Conservation (phyloP, 495 filamentous ascomycete genomes). For the Peziza echinospora region DNA sequence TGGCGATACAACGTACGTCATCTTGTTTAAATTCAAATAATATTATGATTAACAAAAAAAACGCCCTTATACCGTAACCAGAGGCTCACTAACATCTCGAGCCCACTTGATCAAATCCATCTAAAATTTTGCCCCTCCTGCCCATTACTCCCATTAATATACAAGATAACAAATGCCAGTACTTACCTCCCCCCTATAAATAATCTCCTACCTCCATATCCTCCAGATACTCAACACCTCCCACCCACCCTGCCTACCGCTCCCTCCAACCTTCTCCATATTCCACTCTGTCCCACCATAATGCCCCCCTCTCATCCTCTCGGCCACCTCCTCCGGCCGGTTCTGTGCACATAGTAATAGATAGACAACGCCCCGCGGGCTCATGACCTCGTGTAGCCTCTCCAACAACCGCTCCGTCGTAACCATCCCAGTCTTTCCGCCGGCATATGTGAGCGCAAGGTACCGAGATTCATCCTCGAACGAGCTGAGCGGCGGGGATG, state of each 20-base stretch:
- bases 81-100: too few relatives aligned
- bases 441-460: slow-evolving; percentile 71
- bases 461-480: slow-evolving; percentile 59
- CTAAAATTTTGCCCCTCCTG: too few relatives aligned
- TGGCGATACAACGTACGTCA: too few relatives aligned
- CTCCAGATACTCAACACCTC: slow-evolving; percentile 29
- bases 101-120: too few relatives aligned
- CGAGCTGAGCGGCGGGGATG: slow-evolving; percentile 17
- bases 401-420: slow-evolving; percentile 58
- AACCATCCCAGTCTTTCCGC: slow-evolving; percentile 80
- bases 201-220: slow-evolving; percentile 10
- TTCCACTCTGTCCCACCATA: slow-evolving; percentile 32
- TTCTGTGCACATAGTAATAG: slow-evolving; percentile 78
- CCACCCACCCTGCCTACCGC: slow-evolving; percentile 76
- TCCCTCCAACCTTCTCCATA: slow-evolving; percentile 58
- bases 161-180: too few relatives aligned
- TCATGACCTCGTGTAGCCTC: slow-evolving; percentile 40
- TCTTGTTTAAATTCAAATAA: too few relatives aligned
- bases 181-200: too few relatives aligned
- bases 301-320: slow-evolving; percentile 33
- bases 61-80: too few relatives aligned
- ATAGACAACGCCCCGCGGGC: slow-evolving; percentile 58
- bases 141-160: too few relatives aligned
- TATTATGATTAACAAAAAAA: too few relatives aligned
- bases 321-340: slow-evolving; percentile 50